These are phyloP conservation scores for Xylona heveae DNA, from an alignment of 495 filamentous ascomycete genomes.

Conservation along the genomic window DNA sequence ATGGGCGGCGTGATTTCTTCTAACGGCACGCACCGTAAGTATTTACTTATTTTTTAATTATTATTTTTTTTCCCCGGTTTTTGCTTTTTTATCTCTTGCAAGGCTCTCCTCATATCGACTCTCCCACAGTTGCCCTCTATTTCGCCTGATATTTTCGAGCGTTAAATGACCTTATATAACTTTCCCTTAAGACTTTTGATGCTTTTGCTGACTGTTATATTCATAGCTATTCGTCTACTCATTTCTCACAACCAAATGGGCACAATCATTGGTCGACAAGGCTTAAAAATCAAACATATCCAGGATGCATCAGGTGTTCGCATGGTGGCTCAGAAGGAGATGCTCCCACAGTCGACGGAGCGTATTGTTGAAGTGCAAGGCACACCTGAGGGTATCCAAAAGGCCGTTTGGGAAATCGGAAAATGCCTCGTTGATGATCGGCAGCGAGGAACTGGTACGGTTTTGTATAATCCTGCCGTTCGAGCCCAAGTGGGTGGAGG, in stretches of 20 bases:
- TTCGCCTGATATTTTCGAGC: too few species aligned
- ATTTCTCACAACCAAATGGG: slow-evolving; percentile 99
- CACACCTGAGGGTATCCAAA: slow-evolving; percentile 79
- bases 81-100: slow-evolving; percentile 1
- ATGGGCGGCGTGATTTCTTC: slow-evolving; percentile 74
- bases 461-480: slow-evolving; percentile 89
- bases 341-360: slow-evolving; percentile 98
- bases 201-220: slow-evolving; percentile 15
- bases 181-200: too few species aligned
- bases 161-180: too few species aligned
- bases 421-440: slow-evolving; percentile 96
- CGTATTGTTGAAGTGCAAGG: slow-evolving; percentile 93
- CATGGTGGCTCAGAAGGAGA: slow-evolving; percentile 98
- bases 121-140: too few species aligned
- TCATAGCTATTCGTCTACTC: slow-evolving; percentile 73
- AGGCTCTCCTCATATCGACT: too few species aligned
- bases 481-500: slow-evolving; percentile 41
- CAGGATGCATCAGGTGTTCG: slow-evolving; percentile 92
- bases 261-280: slow-evolving; percentile 90
- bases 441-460: slow-evolving; percentile 88
- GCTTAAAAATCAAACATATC: slow-evolving; percentile 97
- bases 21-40: slow-evolving; percentile 88
- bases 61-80: not conserved
- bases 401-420: slow-evolving; percentile 94
- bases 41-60: slow-evolving; percentile 1